These are phyloP conservation scores for Colletotrichum musicola DNA, from an alignment of 2,329 filamentous ascomycete genomes.

Conservation along the genomic window DNA sequence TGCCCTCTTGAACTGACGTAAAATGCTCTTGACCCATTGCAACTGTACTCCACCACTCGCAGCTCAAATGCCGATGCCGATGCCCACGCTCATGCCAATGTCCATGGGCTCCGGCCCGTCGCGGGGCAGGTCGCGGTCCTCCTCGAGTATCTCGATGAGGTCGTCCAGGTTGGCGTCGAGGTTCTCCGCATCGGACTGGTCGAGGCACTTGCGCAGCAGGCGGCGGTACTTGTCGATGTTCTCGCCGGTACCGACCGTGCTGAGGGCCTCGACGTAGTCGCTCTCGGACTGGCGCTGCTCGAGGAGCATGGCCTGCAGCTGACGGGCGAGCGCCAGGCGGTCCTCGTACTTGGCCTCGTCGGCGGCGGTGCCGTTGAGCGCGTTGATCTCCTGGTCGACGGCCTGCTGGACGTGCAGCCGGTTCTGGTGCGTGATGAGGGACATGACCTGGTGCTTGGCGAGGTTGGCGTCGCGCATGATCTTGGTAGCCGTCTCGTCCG, in stretches of 20 bases:
- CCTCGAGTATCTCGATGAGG: slow-evolving; percentile 73
- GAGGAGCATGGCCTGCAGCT: slow-evolving; percentile 67
- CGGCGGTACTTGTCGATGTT: slow-evolving; percentile 80
- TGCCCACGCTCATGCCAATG: slow-evolving; percentile 40
- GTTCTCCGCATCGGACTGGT: slow-evolving; percentile 74
- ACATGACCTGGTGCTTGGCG: slow-evolving; percentile 62
- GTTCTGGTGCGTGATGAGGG: slow-evolving; percentile 65
- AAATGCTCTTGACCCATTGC: too few species aligned
- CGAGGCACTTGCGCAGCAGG: slow-evolving; percentile 76
- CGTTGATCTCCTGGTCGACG: slow-evolving; percentile 63
- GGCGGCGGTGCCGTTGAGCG: slow-evolving; percentile 58
- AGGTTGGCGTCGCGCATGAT: slow-evolving; percentile 64
- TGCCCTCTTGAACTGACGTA: not conserved
- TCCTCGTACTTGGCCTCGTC: slow-evolving; percentile 64
- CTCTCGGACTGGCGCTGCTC: slow-evolving; percentile 73
- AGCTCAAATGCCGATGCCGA: slow-evolving; percentile 33
- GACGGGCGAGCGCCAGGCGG: slow-evolving; percentile 68
- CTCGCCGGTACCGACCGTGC: slow-evolving; percentile 77
- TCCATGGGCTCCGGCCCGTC: slow-evolving; percentile 48
- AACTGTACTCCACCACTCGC: not conserved
- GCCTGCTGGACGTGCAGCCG: slow-evolving; percentile 64
- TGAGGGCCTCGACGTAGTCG: slow-evolving; percentile 77
- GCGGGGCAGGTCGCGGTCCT: slow-evolving; percentile 64
- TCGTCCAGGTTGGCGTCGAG: slow-evolving; percentile 74
- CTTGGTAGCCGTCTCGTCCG: slow-evolving; percentile 66